A percentile compares a stretch with the other conserved stretches of the same genome.
These are phyloP conservation scores for Ophiostoma perfectum DNA, from an alignment of 2,329 filamentous ascomycete genomes.

Conservation along the genomic window DNA sequence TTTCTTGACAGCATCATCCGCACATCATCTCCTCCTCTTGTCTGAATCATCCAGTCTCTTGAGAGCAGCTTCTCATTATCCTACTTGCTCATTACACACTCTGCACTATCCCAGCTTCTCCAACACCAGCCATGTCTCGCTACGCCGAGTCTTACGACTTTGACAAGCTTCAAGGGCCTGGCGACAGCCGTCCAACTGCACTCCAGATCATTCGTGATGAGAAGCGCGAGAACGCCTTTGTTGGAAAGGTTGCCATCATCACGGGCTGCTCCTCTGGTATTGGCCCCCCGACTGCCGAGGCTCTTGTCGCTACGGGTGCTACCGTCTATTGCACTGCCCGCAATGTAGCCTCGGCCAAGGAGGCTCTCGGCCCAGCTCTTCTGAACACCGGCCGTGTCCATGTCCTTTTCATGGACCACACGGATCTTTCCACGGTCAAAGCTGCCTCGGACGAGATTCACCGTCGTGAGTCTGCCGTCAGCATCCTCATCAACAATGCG, in stretches of 20 bases:
- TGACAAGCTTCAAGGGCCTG: neutral
- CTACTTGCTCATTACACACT: neutral
- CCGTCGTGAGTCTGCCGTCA: constrained; percentile 26
- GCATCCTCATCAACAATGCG: constrained; percentile 40
- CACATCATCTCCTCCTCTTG: neutral
- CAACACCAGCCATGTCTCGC: neutral
- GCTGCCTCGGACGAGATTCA: constrained; percentile 32
- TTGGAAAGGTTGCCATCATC: neutral
- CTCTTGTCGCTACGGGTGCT: constrained; percentile 32
- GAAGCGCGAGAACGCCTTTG: neutral
- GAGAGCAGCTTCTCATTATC: neutral
- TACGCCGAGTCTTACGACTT: neutral
- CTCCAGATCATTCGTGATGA: neutral
- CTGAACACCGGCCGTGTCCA: constrained; percentile 31
- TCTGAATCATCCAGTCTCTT: neutral
- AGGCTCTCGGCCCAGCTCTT: neutral
- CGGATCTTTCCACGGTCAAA: constrained; percentile 33
- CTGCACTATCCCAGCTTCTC: neutral
- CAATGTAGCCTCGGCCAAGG: neutral
- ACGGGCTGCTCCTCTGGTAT: neutral
- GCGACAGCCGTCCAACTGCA: neutral
- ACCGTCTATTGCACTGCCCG: constrained; percentile 34
- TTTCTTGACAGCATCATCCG: neutral
- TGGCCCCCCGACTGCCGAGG: neutral
- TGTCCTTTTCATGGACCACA: constrained; percentile 34